These are phyloP conservation scores for Coemansia sp. DNA, from an alignment of 192 early-diverging fungal species.

Conservation along the genomic window DNA sequence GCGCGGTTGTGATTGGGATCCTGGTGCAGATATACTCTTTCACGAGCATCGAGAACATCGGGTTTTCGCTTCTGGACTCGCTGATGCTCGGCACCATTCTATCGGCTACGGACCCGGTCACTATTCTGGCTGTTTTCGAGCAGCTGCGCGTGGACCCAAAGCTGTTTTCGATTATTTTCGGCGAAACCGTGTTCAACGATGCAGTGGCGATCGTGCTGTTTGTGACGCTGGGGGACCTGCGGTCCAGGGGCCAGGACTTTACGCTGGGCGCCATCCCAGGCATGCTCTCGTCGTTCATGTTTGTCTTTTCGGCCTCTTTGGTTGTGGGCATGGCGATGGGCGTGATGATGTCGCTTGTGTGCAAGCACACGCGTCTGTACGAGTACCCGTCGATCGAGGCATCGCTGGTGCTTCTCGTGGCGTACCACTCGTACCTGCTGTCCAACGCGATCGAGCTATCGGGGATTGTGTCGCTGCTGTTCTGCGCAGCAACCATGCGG, in stretches of 20 bases:
- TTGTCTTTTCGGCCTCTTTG: slow-evolving; percentile 79
- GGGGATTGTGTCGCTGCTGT: slow-evolving; percentile 91
- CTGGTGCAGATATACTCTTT: slow-evolving; percentile 67
- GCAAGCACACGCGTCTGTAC: slow-evolving; percentile 85
- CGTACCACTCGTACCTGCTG: slow-evolving; percentile 90
- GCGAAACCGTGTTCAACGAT: slow-evolving; percentile 93
- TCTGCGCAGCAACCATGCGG: slow-evolving; percentile 87
- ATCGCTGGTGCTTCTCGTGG: slow-evolving; percentile 78
- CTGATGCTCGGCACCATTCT: slow-evolving; percentile 93
- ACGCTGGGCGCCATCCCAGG: slow-evolving; percentile 60
- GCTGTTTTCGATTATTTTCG: slow-evolving; percentile 95
- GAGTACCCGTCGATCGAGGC: slow-evolving; percentile 83
- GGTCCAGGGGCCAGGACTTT: slow-evolving; percentile 61
- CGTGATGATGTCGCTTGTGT: slow-evolving; percentile 72
- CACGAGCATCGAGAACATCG: slow-evolving; percentile 66
- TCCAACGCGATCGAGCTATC: slow-evolving; percentile 84
- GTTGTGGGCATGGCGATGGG: slow-evolving; percentile 80
- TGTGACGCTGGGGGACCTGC: slow-evolving; percentile 74
- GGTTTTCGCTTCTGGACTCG: slow-evolving; percentile 82
- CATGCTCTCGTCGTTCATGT: slow-evolving; percentile 70
- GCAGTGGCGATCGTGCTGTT: slow-evolving; percentile 98
- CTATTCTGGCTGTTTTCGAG: slow-evolving; percentile 91
- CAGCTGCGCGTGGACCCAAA: slow-evolving; percentile 91
- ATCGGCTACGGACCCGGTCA: slow-evolving; percentile 96
- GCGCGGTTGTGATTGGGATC: slow-evolving; percentile 82